Base-by-base conservation (phyloP, 805 yeast species). In the Barnettozyma sucrosica region DNA sequence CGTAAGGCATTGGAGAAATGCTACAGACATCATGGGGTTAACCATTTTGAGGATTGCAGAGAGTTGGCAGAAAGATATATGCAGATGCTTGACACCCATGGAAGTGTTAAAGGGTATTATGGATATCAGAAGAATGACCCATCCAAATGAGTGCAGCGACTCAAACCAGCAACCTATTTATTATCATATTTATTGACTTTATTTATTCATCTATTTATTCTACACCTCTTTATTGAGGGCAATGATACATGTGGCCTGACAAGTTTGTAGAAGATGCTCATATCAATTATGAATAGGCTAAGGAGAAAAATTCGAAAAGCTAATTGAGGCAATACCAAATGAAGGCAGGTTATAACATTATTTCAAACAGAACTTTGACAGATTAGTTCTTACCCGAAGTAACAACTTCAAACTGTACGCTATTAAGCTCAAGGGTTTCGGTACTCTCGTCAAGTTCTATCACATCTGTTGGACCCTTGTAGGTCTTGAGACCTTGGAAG, bases 71-170 rank as follows among this genome's bases (percentile, higher is more conserved):
- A 84, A 68, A 79, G 71, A 52, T 86, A 87, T 65, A 69, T 87
- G 71, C 85, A 83, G 57, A 74, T 87, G 85, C 71, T 86, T 48
- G 90, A 88, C 48, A 67, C 55, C 10, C 57, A 75, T 44, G 77
- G 83, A 56, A 77, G 80, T 56, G 75, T 83, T 51, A 76, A 79
- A 56, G 95, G 95, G 39, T 85, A 75, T 68, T 70, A 81, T 62
- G 92, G 89, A n/a, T 85, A 86, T 70, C 95, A 87, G 71, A 83
- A 87, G 76, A 86, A 86, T 68, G 95, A 86, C 63, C 93, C 92
- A 40, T 72, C 86, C 33, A 84, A 85, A 70, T 84, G 70, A 30
- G n/a, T 7, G 14, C 16, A 9, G 16, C 14, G 16, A 6, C 11
- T 25, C 7, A 25, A 8, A 28, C 32, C 16, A 28, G 16, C 32